Base-by-base conservation (phyloP, 2,329 filamentous ascomycete species). In the Nigrospora oryzae region DNA sequence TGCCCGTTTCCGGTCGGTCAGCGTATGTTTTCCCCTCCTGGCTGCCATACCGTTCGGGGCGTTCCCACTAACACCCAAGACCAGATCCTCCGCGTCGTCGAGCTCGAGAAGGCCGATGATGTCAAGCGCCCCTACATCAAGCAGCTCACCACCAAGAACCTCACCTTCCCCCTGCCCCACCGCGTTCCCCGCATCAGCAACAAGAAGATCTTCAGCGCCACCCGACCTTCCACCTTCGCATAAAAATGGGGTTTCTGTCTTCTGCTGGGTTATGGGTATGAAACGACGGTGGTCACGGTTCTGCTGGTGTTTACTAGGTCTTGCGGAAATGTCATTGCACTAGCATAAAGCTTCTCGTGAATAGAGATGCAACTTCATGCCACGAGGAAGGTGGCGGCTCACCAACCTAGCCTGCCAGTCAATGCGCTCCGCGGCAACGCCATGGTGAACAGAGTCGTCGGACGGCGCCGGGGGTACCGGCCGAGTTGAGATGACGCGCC, bases 111-210 rank as follows among this genome's bases (percentile, higher is more conserved):
- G 83, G 78, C 74, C 65, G 88, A 90, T 59, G 89, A 93, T 68
- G 77, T 98, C 79, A 93, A 91, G 80, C 89, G 93, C 71, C 91
- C 93, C 59, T 98, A 98, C 84, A 95, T 98, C 81, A 94, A 90
- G 82, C 93, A 98, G 79, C 88, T 98, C 71, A 75, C 95, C 69
- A 75, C 79, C 74, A 97, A 97, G 86, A 70, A 82, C 73, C 87
- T 98, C 73, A 88, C 86, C 74, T 98, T 98, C 88, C 93, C 93
- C 70, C 88, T 98, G 60, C 93, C 93, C 69, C 93, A 98, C 83
- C 93, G 94, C 66, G 75, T 90, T 66, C 79, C 84, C 77, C 90
- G 89, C 77, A 78, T 79, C 72, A 73, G 71, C 69, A 82, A 77
- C 78, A 86, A 85, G 80, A 95, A 95, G 83, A 68, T 97, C 70